phyloP scores from a whole-genome alignment of 2,329 filamentous ascomycete species.

The Mollisia scopiformis region DNA sequence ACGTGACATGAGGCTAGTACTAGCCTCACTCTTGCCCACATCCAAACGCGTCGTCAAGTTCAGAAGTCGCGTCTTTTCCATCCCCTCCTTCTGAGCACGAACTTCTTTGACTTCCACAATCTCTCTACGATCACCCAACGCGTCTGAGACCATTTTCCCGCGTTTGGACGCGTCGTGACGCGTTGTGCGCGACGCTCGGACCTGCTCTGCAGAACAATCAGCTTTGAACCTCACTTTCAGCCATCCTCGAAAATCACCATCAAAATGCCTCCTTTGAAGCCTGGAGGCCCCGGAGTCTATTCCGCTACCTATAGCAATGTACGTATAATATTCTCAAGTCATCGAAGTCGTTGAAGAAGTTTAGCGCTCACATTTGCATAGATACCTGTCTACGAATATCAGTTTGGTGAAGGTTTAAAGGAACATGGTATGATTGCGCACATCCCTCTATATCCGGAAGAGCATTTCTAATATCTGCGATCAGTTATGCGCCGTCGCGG shows the following conservation, averaged over 20 bases:
- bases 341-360: neutral
- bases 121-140: too few species aligned
- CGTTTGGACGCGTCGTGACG: too few species aligned
- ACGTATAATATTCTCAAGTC: slow-evolving; percentile 21
- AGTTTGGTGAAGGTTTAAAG: slow-evolving; percentile 76
- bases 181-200: too few species aligned
- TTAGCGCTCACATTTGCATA: slow-evolving; percentile 42
- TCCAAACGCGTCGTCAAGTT: too few species aligned
- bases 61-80: too few species aligned
- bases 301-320: slow-evolving; percentile 73
- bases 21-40: too few species aligned
- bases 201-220: too few species aligned
- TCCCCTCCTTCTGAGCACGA: too few species aligned
- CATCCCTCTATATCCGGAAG: neutral
- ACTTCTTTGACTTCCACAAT: too few species aligned
- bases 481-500: slow-evolving; percentile 83
- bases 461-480: slow-evolving; percentile 10
- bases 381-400: slow-evolving; percentile 95
- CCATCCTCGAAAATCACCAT: neutral
- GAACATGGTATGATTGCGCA: slow-evolving; percentile 60
- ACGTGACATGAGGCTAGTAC: too few species aligned
- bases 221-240: too few species aligned
- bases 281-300: slow-evolving; percentile 51
- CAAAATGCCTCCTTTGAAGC: slow-evolving; percentile 20
- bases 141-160: too few species aligned